Conservation (phyloP, 305 asterid species). For the Plantago rigida region DNA sequence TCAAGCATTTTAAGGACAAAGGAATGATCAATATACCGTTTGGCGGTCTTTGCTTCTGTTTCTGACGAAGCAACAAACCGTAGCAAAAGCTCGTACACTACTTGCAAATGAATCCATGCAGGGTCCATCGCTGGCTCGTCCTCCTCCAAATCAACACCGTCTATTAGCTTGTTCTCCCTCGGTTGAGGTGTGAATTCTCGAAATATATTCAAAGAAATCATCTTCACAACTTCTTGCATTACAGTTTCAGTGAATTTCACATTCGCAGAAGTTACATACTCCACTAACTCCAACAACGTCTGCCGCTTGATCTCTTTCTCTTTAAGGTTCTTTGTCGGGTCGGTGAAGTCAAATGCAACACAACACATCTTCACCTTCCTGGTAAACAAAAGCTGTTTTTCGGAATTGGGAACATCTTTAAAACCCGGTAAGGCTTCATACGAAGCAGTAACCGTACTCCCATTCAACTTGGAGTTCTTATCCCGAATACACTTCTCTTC, state of each 20-base stretch:
- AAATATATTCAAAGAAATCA: constrained; percentile 64
- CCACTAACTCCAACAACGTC: constrained; percentile 65
- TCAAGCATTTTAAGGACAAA: constrained; percentile 67
- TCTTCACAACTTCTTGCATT: constrained; percentile 57
- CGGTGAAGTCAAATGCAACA: constrained; percentile 55
- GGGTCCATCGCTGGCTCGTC: constrained; percentile 84
- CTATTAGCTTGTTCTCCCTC: constrained; percentile 47
- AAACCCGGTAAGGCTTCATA: constrained; percentile 64
- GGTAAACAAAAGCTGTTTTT: constrained; percentile 54
- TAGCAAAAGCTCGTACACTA: constrained; percentile 63
- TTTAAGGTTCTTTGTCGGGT: constrained; percentile 56
- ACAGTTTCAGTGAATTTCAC: constrained; percentile 50
- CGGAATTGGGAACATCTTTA: constrained; percentile 62
- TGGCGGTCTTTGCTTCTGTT: constrained; percentile 65
- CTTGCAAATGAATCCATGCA: constrained; percentile 77
- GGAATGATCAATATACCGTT: constrained; percentile 54
- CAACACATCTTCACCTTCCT: constrained; percentile 66
- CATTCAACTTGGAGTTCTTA: constrained; percentile 36
- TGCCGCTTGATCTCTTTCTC: constrained; percentile 75
- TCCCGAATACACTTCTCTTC: constrained; percentile 37
- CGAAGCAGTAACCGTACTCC: constrained; percentile 34
- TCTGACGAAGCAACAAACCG: constrained; percentile 66
- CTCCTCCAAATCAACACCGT: constrained; percentile 64
- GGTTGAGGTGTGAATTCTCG: constrained; percentile 69
- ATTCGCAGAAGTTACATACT: constrained; percentile 51